Percentiles rank a stretch among this genome's conserved stretches.
Evolutionary conservation across 2,329 filamentous ascomycete species (phyloP).

Genomic region (Cytospora schulzeri): DNA sequence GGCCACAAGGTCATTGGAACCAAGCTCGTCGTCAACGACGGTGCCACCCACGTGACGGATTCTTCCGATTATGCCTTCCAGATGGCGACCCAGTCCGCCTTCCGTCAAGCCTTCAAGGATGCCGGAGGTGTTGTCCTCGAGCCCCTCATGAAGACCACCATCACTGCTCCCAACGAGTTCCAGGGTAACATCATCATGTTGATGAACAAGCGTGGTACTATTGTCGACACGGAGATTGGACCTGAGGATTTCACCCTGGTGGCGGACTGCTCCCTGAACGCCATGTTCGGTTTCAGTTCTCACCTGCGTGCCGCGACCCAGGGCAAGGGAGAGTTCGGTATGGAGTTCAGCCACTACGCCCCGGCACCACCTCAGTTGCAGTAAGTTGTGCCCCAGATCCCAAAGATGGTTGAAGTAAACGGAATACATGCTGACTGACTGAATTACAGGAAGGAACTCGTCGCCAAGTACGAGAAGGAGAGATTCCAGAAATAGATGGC

Average conservation of each 20-base stretch:
- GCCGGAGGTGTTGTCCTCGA: constrained; percentile 85
- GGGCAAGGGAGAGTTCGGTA: constrained; percentile 96
- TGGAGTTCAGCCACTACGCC: constrained; percentile 98
- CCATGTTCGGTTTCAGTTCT: constrained; percentile 96
- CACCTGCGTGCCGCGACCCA: constrained; percentile 92
- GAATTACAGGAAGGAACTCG: constrained; percentile 54
- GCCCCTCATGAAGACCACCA: constrained; percentile 96
- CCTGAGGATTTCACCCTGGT: constrained; percentile 90
- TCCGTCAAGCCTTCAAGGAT: constrained; percentile 87
- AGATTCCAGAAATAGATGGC: constrained; percentile 19
- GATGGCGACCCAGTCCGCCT: constrained; percentile 91
- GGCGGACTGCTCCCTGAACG: constrained; percentile 90
- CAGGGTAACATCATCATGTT: constrained; percentile 94
- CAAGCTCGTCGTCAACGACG: constrained; percentile 91
- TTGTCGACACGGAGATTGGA: constrained; percentile 93
- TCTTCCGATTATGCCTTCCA: constrained; percentile 97
- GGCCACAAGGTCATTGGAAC: constrained; percentile 91
- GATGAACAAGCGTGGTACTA: constrained; percentile 94
- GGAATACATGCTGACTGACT: constrained; percentile 30
- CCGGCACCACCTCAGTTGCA: constrained; percentile 86
- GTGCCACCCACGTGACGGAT: constrained; percentile 96
- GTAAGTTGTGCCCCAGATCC: constrained; percentile 52
- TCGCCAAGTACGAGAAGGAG: constrained; percentile 62
- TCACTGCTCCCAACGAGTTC: constrained; percentile 95
- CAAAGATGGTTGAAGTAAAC: constrained; percentile 24